These are phyloP conservation scores for Penicillium angulare DNA, from an alignment of 495 filamentous ascomycete genomes.

Conservation along the genomic window DNA sequence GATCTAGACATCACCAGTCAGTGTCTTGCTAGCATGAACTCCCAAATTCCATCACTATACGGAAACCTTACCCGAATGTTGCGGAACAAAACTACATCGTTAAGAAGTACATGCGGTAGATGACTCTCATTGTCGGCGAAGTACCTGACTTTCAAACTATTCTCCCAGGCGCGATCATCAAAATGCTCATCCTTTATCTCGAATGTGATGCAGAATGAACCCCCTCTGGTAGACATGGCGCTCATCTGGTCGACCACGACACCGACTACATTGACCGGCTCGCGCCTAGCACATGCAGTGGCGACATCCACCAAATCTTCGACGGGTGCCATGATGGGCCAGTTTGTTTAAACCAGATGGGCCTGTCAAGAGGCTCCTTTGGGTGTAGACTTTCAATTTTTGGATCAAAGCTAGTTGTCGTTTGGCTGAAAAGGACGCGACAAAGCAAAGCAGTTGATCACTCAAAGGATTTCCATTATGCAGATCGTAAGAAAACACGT, in stretches of 20 bases:
- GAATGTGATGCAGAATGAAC: slow-evolving; percentile 45
- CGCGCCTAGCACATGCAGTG: slow-evolving; percentile 30
- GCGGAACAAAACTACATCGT: slow-evolving; percentile 50
- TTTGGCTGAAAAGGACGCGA: too few relatives aligned
- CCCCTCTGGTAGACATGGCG: slow-evolving; percentile 26
- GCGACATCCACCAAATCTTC: slow-evolving; percentile 31
- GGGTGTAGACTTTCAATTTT: too few relatives aligned
- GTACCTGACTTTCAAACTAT: slow-evolving; percentile 50
- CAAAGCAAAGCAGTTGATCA: not conserved
- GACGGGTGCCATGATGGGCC: slow-evolving; percentile 18
- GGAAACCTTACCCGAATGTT: slow-evolving; percentile 36
- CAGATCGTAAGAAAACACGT: not conserved
- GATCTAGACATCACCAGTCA: slow-evolving; percentile 20
- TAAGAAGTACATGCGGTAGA: slow-evolving; percentile 37
- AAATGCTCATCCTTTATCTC: slow-evolving; percentile 46
- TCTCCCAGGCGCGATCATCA: slow-evolving; percentile 27
- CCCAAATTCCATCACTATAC: not conserved
- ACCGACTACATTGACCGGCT: slow-evolving; percentile 42
- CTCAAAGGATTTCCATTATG: not conserved
- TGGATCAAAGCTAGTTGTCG: too few relatives aligned
- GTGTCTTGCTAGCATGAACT: not conserved
- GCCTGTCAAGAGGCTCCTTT: too few relatives aligned
- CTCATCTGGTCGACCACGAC: slow-evolving; percentile 46
- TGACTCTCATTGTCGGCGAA: slow-evolving; percentile 39
- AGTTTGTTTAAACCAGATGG: not conserved